Conservation (phyloP, 164 flowering plant genomes). For the Stephania yunnanensis region DNA sequence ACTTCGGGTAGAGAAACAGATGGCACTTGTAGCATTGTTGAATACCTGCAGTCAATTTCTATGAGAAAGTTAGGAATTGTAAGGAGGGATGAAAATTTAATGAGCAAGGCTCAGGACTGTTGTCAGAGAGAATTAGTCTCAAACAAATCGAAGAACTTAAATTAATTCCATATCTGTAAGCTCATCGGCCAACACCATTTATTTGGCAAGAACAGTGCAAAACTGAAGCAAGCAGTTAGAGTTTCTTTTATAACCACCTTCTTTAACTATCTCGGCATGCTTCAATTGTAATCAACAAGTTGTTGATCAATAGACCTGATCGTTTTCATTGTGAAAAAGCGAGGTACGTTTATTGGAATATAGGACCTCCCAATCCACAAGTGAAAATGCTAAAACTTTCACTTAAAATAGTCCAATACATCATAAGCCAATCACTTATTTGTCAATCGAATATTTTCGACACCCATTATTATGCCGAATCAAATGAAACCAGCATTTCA, state of each 20-base stretch:
- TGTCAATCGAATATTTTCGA: neutral
- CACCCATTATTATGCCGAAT: constrained; percentile 15
- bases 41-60: constrained; percentile 49
- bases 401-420: no score
- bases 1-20: constrained; percentile 16
- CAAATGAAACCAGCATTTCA: neutral
- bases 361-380: no score
- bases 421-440: no score
- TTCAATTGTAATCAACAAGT: no score
- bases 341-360: no score
- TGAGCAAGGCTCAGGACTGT: neutral
- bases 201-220: neutral
- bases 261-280: no score
- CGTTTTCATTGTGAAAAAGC: no score
- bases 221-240: neutral
- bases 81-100: constrained; percentile 2
- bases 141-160: neutral
- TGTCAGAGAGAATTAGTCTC: neutral
- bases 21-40: constrained; percentile 32
- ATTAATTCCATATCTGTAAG: neutral
- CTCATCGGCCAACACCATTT: neutral
- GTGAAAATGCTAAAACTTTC: no score
- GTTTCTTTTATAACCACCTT: neutral
- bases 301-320: no score
- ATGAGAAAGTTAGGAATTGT: constrained; percentile 27